Base-by-base conservation (phyloP, 306 rosid genomes). In the Prunus salicina region DNA sequence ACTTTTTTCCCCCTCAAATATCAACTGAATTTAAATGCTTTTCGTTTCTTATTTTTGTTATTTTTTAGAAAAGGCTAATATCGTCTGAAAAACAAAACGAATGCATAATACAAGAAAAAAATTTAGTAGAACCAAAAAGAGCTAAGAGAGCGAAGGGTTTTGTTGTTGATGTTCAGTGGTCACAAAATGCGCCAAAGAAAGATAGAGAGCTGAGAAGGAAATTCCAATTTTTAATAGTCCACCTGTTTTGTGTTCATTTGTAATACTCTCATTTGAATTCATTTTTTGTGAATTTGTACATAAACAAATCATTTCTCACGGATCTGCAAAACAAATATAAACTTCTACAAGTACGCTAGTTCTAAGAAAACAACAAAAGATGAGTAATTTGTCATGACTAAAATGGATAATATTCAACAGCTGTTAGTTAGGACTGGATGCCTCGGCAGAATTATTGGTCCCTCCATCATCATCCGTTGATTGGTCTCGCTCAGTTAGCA, bases 401-500 rank as follows among this genome's bases (percentile, higher is more conserved):
- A 65, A 58, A 12, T 15, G 20, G 20, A 10, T 9, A 11, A 27
- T 13, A 56, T 41, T 38, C 43, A 38, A 46, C 9, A 7, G 61
- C 34, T 16, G 43, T 61, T 69, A 80, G 8, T 69, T 69, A 78
- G 8, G 81, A 81, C 27, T 71, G 67, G 15, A 69, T 30, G 80
- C 45, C 56, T 61, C 79, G 0, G 28, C 18, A 22, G 76, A 66
- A 45, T 69, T 58, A 1, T 8, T 14, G 25, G 57, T 45, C 12
- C 66, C 79, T 72, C 43, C 41, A 8, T 69, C 49, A 46, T 62
- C 32, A 10, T 50, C 51, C 77, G n/a, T 61, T 49, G 89, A 78
- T 28, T 84, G 82, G 10, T 68, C 81, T 10, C 52, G 71, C 12
- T 75, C 77, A 16, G 79, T 67, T 38, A 86, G 82, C 57, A 46